phyloP scores from a whole-genome alignment of 2,329 filamentous ascomycete genomes.

The Stagonosporopsis vannaccii region DNA sequence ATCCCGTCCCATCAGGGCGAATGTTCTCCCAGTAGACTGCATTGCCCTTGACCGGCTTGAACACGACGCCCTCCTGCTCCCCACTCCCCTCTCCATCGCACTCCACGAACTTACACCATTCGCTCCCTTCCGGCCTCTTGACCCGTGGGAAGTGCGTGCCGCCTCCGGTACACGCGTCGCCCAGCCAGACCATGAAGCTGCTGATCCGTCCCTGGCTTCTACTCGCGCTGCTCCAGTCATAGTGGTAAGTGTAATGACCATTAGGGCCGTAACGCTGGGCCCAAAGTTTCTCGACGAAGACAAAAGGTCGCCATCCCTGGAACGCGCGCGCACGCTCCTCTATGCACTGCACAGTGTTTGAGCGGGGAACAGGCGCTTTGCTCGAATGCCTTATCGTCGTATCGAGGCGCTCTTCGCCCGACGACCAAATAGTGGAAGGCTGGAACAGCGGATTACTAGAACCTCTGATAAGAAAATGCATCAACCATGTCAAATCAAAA shows the following conservation, averaged over 20 bases:
- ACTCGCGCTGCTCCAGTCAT: slow-evolving; percentile 57
- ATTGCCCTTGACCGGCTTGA: slow-evolving; percentile 64
- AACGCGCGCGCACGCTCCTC: slow-evolving; percentile 65
- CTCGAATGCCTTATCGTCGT: slow-evolving; percentile 61
- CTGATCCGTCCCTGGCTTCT: slow-evolving; percentile 55
- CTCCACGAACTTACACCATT: slow-evolving; percentile 67
- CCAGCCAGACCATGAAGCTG: slow-evolving; percentile 69
- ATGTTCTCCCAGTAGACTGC: slow-evolving; percentile 71
- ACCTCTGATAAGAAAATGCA: too few species aligned
- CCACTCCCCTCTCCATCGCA: slow-evolving; percentile 59
- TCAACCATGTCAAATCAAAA: too few species aligned
- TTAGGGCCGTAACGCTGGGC: slow-evolving; percentile 65
- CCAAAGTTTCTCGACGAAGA: slow-evolving; percentile 68
- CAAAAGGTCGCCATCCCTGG: slow-evolving; percentile 66
- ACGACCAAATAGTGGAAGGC: slow-evolving; percentile 63
- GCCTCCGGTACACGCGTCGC: slow-evolving; percentile 60
- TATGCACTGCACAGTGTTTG: slow-evolving; percentile 63
- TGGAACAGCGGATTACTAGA: slow-evolving; percentile 58
- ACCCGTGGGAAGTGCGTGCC: slow-evolving; percentile 68
- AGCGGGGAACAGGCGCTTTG: slow-evolving; percentile 50
- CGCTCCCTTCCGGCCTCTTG: slow-evolving; percentile 49
- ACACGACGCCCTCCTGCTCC: slow-evolving; percentile 59
- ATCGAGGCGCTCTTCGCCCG: slow-evolving; percentile 57
- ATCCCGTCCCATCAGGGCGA: slow-evolving; percentile 61
- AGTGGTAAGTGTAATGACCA: slow-evolving; percentile 67